Evolutionary conservation across 2,329 filamentous ascomycete species (phyloP), one percentile per base, ranked within the genome.

Genomic region (Monilinia aucupariae): DNA sequence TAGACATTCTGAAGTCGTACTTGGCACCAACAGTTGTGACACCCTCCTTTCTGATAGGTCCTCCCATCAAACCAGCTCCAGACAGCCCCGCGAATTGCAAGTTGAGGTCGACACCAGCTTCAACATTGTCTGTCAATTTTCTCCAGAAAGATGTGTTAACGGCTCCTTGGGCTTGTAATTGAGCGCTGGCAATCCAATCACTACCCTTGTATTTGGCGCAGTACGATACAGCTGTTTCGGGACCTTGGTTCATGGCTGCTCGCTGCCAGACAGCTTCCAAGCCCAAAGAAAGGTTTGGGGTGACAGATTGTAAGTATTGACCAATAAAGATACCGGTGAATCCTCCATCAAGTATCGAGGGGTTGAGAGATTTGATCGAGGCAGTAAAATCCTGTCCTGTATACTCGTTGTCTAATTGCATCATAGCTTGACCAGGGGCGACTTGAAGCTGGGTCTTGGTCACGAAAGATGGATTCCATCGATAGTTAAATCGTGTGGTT

Each of bases 1-100:
- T 94, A 62, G 91, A 94, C 79, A 92, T 90, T 74, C 91, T 86
- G 85, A 99, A 99, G 76, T 97, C 93, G 79, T 99, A 99, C 80
- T 99, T 99, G 75, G 92, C 91, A 73, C 93, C 94, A 72, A 97
- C 84, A 61, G 92, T 91, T 61, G 96, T 92, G 66, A 91, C 84
- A 62, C 94, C 94, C 77, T 99, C 92, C 77, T 92, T 93, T 76
- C 87, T 85, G 61, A 87, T 76, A 53, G 86, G 86, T 65, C 82
- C 85, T 72, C 91, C 91, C 86, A 94, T 92, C 77, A 90, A 79
- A 51, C 80, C 77, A 62, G 84, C 81, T 59, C 84, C 81, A 34
- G 84, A 81, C 39, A 86, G 81, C 39, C 85, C 82, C 34, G 83
- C 86, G 70, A 96, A 88, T 68, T 92, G 89, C 64, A 99, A 83